These are phyloP conservation scores for Leucogyrophana mollusca DNA, from an alignment of 768 basidiomycete species.

Conservation along the genomic window DNA sequence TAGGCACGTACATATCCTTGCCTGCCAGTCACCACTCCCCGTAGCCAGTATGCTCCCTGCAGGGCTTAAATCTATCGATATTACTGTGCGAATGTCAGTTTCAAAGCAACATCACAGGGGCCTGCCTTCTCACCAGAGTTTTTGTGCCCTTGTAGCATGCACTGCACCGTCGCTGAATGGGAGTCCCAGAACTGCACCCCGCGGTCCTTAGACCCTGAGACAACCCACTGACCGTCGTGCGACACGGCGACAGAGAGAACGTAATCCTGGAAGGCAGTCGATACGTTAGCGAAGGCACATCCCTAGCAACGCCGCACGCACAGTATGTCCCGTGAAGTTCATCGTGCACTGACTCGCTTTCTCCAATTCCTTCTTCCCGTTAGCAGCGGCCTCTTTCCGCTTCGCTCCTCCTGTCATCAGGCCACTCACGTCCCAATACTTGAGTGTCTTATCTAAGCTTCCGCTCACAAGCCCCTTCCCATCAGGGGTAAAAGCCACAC, in stretches of 20 bases:
- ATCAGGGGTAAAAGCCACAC: slow-evolving; percentile 91
- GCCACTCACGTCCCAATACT: slow-evolving; percentile 75
- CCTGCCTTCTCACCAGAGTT: slow-evolving; percentile 51
- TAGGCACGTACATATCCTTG: slow-evolving; percentile 53
- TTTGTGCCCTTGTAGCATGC: slow-evolving; percentile 83
- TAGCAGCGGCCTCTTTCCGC: slow-evolving; percentile 34
- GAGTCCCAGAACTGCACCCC: slow-evolving; percentile 95
- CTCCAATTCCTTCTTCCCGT: slow-evolving; percentile 50
- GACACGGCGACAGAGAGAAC: slow-evolving; percentile 78
- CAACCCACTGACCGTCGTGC: slow-evolving; percentile 92
- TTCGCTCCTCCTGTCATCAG: slow-evolving; percentile 26
- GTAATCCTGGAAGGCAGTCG: slow-evolving; percentile 48
- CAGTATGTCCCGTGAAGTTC: slow-evolving; percentile 89
- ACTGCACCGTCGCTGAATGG: slow-evolving; percentile 74
- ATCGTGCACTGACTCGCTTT: slow-evolving; percentile 63
- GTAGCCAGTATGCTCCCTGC: slow-evolving; percentile 63
- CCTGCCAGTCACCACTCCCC: slow-evolving; percentile 71
- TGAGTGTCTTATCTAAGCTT: slow-evolving; percentile 85
- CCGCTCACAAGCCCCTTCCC: slow-evolving; percentile 87
- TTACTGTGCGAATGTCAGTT: slow-evolving; percentile 40
- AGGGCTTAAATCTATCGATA: slow-evolving; percentile 69
- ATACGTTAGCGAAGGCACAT: slow-evolving; percentile 1
- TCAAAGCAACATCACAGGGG: slow-evolving; percentile 6
- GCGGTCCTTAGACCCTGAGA: slow-evolving; percentile 94
- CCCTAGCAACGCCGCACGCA: slow-evolving; percentile 26